These are phyloP conservation scores for Aureobasidium sp. DNA, from an alignment of 2,329 filamentous ascomycete species.

Conservation along the genomic window DNA sequence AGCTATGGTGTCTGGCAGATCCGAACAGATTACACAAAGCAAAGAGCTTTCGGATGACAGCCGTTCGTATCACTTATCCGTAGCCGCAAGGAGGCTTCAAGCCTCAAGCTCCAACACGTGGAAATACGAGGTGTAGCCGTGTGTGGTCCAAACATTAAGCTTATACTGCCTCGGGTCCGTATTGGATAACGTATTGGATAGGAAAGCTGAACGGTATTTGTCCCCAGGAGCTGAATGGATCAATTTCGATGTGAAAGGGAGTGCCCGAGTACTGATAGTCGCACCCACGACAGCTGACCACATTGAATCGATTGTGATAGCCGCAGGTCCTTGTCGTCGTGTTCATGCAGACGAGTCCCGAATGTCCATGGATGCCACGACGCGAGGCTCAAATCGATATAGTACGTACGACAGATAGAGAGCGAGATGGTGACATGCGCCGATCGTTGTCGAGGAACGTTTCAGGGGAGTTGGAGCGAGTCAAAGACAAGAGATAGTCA, in stretches of 20 bases:
- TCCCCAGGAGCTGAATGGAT: not conserved
- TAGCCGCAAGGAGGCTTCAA: not conserved
- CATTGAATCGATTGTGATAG: not conserved
- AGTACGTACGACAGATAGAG: not conserved
- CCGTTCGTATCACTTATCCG: slow-evolving; percentile 2
- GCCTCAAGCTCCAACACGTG: slow-evolving; percentile 2
- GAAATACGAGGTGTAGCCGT: slow-evolving; percentile 1
- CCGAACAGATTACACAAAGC: not conserved
- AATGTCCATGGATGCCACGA: not conserved
- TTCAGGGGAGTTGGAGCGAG: slow-evolving; percentile 8
- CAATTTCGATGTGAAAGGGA: not conserved
- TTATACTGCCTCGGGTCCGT: not conserved
- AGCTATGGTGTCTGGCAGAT: not conserved
- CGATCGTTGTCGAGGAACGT: not conserved
- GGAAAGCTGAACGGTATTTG: not conserved
- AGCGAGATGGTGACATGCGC: not conserved
- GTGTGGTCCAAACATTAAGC: slow-evolving; percentile 10
- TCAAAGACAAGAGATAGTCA: not conserved
- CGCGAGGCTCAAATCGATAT: not conserved
- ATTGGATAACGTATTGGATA: not conserved
- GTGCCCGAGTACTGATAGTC: not conserved
- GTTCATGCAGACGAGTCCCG: not conserved
- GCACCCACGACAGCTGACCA: not conserved
- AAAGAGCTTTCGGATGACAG: not conserved
- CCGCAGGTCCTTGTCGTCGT: not conserved